Base-by-base conservation (phyloP, 2,329 filamentous ascomycete genomes). In the Paraphaeosphaeria minitans region DNA sequence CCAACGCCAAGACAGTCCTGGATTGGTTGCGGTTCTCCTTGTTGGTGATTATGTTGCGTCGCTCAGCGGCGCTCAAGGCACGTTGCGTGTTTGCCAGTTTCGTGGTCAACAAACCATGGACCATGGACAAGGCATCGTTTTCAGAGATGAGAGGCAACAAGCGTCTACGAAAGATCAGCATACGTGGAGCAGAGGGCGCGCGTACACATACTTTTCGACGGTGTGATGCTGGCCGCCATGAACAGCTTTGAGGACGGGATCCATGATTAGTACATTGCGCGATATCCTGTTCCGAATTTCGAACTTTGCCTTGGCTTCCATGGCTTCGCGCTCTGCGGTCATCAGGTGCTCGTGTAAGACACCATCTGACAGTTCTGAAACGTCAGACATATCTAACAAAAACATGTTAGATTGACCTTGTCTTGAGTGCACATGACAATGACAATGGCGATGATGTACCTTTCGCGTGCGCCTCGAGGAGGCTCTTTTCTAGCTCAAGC, bases 231-330 rank as follows among this genome's bases (percentile, higher is more conserved):
- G 85, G 45, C 87, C 87, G 59, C 85, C 80, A 73, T 96, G 91
- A 41, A 94, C 87, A 7, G 92, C 89, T 69, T 90, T 91, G 57
- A 96, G 80, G 42, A 91, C 87, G 8, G 92, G 91, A 67, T 92
- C 89, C 57, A 88, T 87, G 66, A 87, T 86, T 64, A 95, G 77
- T 54, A 91, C 86, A 48, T 84, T 87, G 61, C 90, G 86, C 22
- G 88, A 81, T 22, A 91, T 87, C 60, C 87, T 87, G 72, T 89
- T 89, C 62, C 87, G 87, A 56, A 94, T 81, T 42, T 86, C 83
- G 75, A 91, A 91, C 58, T 83, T 83, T 56, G 90, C 87, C 70
- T 87, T 87, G 27, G 90, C 86, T 66, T 92, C 85, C 31, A 94
- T 81, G 22, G 91, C 83, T 52, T 87, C 87, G 55, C 83, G 81